phyloP scores from a whole-genome alignment of 139 green algal species.

The Chlamydomonas urium region DNA sequence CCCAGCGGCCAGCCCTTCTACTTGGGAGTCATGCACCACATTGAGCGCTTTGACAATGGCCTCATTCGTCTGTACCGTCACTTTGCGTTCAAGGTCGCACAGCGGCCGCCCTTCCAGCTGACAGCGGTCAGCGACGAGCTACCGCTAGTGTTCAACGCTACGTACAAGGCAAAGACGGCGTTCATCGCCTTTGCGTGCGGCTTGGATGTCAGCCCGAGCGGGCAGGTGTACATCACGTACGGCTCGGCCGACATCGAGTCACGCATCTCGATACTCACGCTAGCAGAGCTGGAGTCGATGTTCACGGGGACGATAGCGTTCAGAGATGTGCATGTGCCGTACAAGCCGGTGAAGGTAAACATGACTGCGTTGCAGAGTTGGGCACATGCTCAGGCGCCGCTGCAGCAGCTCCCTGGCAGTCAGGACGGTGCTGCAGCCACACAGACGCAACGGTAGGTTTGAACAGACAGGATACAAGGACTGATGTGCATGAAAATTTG shows the following conservation, averaged over 20 bases:
- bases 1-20: conserved; percentile 22
- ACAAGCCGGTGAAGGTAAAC: no score
- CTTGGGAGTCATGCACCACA: conserved; percentile 44
- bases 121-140: conserved; percentile 16
- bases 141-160: conserved; percentile 13
- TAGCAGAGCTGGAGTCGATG: no score
- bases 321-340: no score
- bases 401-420: no score
- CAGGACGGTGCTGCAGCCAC: no score
- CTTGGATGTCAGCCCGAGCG: not conserved
- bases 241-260: conserved; percentile 4
- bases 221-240: conserved; percentile 8
- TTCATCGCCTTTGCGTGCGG: conserved; percentile 9
- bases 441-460: no score
- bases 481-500: no score
- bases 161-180: conserved; percentile 7
- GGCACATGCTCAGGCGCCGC: no score
- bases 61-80: conserved; percentile 8
- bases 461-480: no score
- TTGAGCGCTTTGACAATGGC: conserved; percentile 15
- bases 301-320: no score
- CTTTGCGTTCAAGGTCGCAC: conserved; percentile 11
- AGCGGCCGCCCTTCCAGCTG: conserved; percentile 9
- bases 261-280: not conserved
- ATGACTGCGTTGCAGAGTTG: no score